Evolutionary conservation across 352 stramenopile species (phyloP).

Genomic region (Phytophthora sp.): DNA sequence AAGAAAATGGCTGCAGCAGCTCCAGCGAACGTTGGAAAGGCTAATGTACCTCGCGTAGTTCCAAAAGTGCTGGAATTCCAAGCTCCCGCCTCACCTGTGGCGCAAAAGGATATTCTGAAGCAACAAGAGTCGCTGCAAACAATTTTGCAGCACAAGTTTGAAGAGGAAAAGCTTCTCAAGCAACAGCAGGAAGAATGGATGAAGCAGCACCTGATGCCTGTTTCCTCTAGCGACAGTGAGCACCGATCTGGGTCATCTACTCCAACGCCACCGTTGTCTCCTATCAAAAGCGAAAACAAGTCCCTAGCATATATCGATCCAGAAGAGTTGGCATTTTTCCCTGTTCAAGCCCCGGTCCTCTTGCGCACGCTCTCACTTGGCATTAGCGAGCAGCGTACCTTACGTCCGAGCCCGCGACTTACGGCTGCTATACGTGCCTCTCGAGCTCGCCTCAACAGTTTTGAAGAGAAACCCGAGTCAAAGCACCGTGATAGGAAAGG

Average conservation of each 20-base stretch:
- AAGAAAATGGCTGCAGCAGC: conserved; percentile 76
- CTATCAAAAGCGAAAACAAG: conserved; percentile 21
- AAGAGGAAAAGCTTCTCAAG: conserved; percentile 73
- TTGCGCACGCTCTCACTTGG: conserved; percentile 56
- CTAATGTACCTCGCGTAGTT: neutral
- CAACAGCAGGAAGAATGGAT: conserved; percentile 82
- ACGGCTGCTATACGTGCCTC: conserved; percentile 57
- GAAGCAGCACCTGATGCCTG: conserved; percentile 41
- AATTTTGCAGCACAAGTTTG: conserved; percentile 65
- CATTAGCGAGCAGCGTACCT: conserved; percentile 19
- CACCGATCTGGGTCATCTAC: conserved; percentile 30
- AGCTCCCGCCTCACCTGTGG: conserved; percentile 65
- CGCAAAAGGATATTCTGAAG: conserved; percentile 60
- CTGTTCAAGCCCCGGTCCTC: conserved; percentile 31
- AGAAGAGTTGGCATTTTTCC: conserved; percentile 29
- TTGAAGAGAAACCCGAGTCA: conserved; percentile 20
- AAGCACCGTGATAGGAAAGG: conserved; percentile 7
- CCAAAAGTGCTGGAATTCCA: conserved; percentile 43
- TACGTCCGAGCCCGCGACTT: conserved; percentile 51
- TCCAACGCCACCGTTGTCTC: conserved; percentile 21
- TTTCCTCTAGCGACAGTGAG: neutral
- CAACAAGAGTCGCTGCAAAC: conserved; percentile 67
- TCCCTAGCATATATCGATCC: conserved; percentile 14
- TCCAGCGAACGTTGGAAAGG: conserved; percentile 7
- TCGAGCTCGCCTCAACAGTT: conserved; percentile 38